These are phyloP conservation scores for Elsinoe arachidis DNA, from an alignment of 2,329 filamentous ascomycete species.

Conservation along the genomic window DNA sequence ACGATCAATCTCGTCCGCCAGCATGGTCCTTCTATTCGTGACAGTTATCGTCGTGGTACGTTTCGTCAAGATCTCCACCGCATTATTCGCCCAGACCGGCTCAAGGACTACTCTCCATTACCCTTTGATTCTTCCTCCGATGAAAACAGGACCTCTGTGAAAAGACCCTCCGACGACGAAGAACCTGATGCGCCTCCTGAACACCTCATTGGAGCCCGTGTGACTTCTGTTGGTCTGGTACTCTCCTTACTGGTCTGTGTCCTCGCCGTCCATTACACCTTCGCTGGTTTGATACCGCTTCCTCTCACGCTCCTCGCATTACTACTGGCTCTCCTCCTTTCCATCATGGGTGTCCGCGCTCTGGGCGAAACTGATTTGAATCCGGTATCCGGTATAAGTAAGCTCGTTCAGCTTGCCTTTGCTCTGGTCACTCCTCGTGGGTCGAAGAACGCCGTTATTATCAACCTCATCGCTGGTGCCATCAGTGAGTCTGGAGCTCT, in stretches of 20 bases:
- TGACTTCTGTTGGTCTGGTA: constrained; percentile 66
- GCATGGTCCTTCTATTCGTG: constrained; percentile 29
- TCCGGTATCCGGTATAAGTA: constrained; percentile 91
- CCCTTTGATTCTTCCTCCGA: constrained; percentile 18
- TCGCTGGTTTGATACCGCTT: constrained; percentile 72
- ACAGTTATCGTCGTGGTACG: constrained; percentile 20
- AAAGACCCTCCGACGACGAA: constrained; percentile 23
- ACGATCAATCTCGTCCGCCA: constrained; percentile 40
- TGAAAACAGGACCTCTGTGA: constrained; percentile 1
- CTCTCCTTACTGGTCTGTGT: constrained; percentile 74
- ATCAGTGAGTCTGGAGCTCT: constrained; percentile 77
- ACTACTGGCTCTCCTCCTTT: constrained; percentile 57
- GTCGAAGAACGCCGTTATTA: constrained; percentile 78
- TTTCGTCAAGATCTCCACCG: constrained; percentile 25
- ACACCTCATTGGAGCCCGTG: constrained; percentile 65
- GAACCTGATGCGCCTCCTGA: constrained; percentile 72
- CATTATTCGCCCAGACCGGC: constrained; percentile 25
- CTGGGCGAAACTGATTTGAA: constrained; percentile 84
- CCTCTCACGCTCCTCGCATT: constrained; percentile 79
- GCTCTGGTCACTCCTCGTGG: constrained; percentile 76
- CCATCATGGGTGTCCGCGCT: constrained; percentile 56
- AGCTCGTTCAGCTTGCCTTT: constrained; percentile 92
- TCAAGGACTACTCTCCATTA: constrained; percentile 27
- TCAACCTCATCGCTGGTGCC: constrained; percentile 89
- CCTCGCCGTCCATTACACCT: constrained; percentile 69